Evolutionary conservation across 352 stramenopile genomes (phyloP), one percentile per base, ranked within the genome.

Genomic region (Aphanomyces invadans): DNA sequence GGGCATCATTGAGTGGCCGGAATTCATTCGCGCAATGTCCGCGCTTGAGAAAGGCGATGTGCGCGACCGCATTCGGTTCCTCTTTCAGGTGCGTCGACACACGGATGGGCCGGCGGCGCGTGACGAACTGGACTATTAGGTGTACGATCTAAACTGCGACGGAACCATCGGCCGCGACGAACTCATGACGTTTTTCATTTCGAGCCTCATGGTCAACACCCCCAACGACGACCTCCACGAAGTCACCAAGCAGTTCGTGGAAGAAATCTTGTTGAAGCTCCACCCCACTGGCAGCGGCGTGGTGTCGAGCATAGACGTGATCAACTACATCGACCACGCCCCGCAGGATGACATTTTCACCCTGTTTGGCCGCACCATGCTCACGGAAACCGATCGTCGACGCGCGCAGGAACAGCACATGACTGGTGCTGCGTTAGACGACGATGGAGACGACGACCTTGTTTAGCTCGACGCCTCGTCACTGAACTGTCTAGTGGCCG

Each of bases 111-210:
- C 36, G 15, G 36, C 15, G 36, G 7, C 36, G n/a, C 26, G 10
- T 54, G 10, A 54, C 11, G 21, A 0, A 54, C 15, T 29, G n/a
- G 11, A 21, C 0, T 7, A 10, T 31, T 29, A 57, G 49, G 79
- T 84, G 2, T 91, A 91, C 68, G 82, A 91, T 52, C 53, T 88
- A 17, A 87, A 89, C 32, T 76, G 77, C 21, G 79, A 87, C 62
- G 76, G 73, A 21, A 75, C 69, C n/a, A 83, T 90, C 62, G 76
- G 83, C 26, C 76, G 75, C 4, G 70, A 76, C 23, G 80, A 91
- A 59, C 67, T 86, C n/a, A 69, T 71, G 32, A 60, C 78, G 38
- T 89, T 88, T 66, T 83, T 90, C 62, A 62, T 87, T 17, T 74
- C 80, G 26, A 86, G 81, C 64, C 65, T 88, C 7, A 66, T 88